phyloP scores from a whole-genome alignment of 345 rosid genomes.

The Aquilaria malaccensis region DNA sequence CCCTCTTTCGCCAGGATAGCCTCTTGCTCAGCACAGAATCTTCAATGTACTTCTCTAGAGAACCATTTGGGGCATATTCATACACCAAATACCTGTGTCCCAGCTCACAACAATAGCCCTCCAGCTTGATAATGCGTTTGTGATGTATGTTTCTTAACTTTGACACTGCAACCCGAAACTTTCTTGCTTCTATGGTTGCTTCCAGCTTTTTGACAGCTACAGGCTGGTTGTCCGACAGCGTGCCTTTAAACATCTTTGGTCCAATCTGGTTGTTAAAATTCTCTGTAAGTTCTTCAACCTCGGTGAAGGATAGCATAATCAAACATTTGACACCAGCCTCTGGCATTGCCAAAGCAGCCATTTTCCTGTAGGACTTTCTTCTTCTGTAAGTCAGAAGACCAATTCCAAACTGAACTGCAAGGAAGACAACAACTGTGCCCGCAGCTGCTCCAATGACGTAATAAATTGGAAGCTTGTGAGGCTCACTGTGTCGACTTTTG shows the following conservation, averaged over 20 bases:
- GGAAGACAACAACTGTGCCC: constrained; percentile 37
- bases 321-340: constrained; percentile 45
- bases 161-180: constrained; percentile 54
- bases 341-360: constrained; percentile 31
- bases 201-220: constrained; percentile 57
- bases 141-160: constrained; percentile 77
- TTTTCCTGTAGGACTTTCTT: constrained; percentile 34
- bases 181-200: constrained; percentile 42
- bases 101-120: constrained; percentile 66
- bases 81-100: constrained; percentile 55
- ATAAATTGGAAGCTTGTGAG: constrained; percentile 35
- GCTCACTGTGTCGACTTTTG: constrained; percentile 18
- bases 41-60: constrained; percentile 42
- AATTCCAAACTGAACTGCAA: constrained; percentile 42
- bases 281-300: constrained; percentile 51
- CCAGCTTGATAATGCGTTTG: constrained; percentile 59
- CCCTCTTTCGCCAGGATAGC: constrained; percentile 61
- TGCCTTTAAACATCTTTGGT: constrained; percentile 52
- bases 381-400: constrained; percentile 40
- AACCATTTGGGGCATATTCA: constrained; percentile 55
- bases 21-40: constrained; percentile 45
- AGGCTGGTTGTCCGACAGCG: constrained; percentile 38
- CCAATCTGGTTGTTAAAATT: constrained; percentile 53
- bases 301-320: constrained; percentile 45
- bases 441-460: constrained; percentile 57